Percentiles rank a stretch among this genome's conserved stretches.
Evolutionary conservation across 2,329 filamentous ascomycete genomes (phyloP).

Genomic region (Triangularia verruculosa): DNA sequence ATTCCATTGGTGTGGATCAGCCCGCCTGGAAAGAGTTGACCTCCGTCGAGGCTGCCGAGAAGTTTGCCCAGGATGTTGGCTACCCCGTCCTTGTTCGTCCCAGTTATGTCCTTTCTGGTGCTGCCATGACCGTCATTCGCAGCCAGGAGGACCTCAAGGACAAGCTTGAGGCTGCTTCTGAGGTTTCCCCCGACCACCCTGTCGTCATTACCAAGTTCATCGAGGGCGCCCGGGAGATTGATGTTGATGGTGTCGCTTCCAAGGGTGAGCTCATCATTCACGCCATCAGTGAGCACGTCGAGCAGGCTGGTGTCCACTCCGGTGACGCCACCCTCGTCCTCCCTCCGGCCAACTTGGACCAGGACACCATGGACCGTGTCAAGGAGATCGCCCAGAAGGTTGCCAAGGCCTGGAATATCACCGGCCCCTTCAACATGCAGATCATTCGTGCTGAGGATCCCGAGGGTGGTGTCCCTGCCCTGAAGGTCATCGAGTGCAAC

Average conservation of each 20-base stretch:
- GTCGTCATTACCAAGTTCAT: constrained; percentile 99
- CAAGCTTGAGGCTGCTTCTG: constrained; percentile 86
- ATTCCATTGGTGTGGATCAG: constrained; percentile 95
- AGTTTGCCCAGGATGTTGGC: constrained; percentile 78
- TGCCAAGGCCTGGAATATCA: constrained; percentile 94
- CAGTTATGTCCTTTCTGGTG: constrained; percentile 92
- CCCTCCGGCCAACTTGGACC: constrained; percentile 77
- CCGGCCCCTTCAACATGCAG: constrained; percentile 99
- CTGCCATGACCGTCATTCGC: constrained; percentile 96
- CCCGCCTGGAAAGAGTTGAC: constrained; percentile 97
- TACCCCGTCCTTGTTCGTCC: constrained; percentile 96
- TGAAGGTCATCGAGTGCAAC: constrained; percentile 99
- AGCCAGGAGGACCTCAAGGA: constrained; percentile 87
- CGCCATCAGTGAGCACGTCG: constrained; percentile 91
- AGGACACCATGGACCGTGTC: constrained; percentile 74
- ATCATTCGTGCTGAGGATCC: constrained; percentile 89
- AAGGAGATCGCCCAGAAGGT: constrained; percentile 97
- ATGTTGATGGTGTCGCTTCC: constrained; percentile 89
- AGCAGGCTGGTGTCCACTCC: constrained; percentile 96
- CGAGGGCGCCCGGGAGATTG: constrained; percentile 92
- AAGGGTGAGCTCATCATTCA: constrained; percentile 85
- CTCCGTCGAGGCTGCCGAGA: constrained; percentile 81
- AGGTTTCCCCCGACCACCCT: constrained; percentile 92
- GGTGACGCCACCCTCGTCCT: constrained; percentile 94
- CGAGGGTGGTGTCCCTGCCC: constrained; percentile 68